Evolutionary conservation across 306 rosid species (phyloP).

Genomic region (Casuarina cunninghamiana): DNA sequence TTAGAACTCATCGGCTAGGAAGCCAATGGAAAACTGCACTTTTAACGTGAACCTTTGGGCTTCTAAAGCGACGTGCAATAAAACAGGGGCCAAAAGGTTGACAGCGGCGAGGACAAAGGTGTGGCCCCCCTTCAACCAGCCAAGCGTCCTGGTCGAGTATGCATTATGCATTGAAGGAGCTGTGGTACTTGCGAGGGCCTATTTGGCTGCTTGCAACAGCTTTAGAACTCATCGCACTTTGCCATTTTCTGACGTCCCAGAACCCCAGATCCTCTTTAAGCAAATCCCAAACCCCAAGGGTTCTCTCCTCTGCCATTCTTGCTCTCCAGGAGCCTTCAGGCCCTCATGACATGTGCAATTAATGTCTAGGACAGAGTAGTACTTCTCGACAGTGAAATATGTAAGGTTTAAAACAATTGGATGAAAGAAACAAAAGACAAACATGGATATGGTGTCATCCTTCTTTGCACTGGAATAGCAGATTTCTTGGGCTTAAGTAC

Average conservation of each 20-base stretch:
- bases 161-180: background rate
- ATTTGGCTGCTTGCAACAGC: conserved; percentile 16
- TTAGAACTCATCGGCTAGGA: too few relatives aligned
- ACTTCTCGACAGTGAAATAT: too few relatives aligned
- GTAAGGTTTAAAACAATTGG: too few relatives aligned
- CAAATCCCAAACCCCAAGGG: background rate
- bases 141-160: background rate
- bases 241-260: conserved; percentile 4
- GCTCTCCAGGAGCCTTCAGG: background rate
- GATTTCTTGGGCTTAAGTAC: too few relatives aligned
- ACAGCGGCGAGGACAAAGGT: background rate
- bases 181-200: too few relatives aligned
- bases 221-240: background rate
- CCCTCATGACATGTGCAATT: background rate
- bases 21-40: too few relatives aligned
- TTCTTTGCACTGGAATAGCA: too few relatives aligned
- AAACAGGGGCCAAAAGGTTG: background rate
- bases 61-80: background rate
- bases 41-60: background rate
- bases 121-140: background rate
- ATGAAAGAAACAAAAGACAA: too few relatives aligned
- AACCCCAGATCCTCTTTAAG: conserved; percentile 28
- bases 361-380: too few relatives aligned
- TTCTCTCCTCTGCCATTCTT: background rate
- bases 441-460: too few relatives aligned